phyloP scores from a whole-genome alignment of 2,329 filamentous ascomycete species.

The Teratosphaeriaceae sp. region DNA sequence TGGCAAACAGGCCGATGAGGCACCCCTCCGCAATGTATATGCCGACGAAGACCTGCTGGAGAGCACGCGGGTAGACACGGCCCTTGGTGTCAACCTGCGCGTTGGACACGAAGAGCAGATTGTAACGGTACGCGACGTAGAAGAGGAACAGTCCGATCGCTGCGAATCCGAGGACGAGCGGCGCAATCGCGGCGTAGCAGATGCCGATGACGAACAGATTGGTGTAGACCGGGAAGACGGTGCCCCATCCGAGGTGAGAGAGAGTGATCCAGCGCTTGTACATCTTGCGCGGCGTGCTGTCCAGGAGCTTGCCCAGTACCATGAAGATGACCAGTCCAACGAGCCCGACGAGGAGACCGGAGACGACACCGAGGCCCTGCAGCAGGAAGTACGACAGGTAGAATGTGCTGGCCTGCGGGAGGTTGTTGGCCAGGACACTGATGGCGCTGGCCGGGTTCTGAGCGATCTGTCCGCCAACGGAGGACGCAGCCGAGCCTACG shows the following conservation, averaged over 20 bases:
- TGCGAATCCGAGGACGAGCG: slow-evolving; percentile 39
- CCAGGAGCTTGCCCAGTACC: slow-evolving; percentile 25
- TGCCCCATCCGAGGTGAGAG: slow-evolving; percentile 35
- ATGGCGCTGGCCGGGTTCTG: slow-evolving; percentile 23
- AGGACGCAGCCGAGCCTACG: slow-evolving; percentile 28
- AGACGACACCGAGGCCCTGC: slow-evolving; percentile 24
- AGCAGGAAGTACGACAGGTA: slow-evolving; percentile 33
- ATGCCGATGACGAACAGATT: slow-evolving; percentile 33
- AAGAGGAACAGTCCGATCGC: slow-evolving; percentile 37
- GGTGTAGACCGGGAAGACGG: slow-evolving; percentile 30
- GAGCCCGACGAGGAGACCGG: slow-evolving; percentile 23
- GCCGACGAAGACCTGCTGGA: slow-evolving; percentile 39
- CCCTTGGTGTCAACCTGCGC: slow-evolving; percentile 39
- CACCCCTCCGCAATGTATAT: slow-evolving; percentile 41
- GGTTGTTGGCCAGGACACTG: slow-evolving; percentile 25
- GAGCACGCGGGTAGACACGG: slow-evolving; percentile 35
- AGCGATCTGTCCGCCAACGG: slow-evolving; percentile 24
- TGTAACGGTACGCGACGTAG: slow-evolving; percentile 43
- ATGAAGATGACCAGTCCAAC: slow-evolving; percentile 23
- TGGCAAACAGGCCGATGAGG: slow-evolving; percentile 40
- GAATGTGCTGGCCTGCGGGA: slow-evolving; percentile 32
- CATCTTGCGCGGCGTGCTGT: slow-evolving; percentile 39
- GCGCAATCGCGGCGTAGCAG: slow-evolving; percentile 40
- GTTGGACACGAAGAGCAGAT: slow-evolving; percentile 41
- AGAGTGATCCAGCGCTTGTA: slow-evolving; percentile 38